Percentiles rank a stretch among this genome's conserved stretches.
phyloP scores from a whole-genome alignment of 2,329 filamentous ascomycete species.

The Fusarium mexicanum region DNA sequence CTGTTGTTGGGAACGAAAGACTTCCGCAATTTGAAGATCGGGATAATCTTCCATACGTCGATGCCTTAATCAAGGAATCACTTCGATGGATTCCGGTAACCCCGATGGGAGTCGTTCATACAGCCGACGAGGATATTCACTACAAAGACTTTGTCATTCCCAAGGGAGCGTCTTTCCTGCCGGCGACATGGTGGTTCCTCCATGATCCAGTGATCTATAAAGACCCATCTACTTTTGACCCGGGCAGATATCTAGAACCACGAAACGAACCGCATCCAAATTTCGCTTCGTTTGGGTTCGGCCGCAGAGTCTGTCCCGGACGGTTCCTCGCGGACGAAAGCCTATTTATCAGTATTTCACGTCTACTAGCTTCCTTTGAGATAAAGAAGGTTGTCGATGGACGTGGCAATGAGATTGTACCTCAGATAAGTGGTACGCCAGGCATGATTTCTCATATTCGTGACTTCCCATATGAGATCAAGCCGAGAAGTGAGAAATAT shows the following conservation, averaged over 20 bases:
- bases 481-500: not conserved
- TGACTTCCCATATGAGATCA: not conserved
- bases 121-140: slow-evolving; percentile 42
- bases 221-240: slow-evolving; percentile 44
- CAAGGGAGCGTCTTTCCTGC: slow-evolving; percentile 29
- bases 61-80: slow-evolving; percentile 43
- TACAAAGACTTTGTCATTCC: slow-evolving; percentile 36
- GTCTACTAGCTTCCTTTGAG: not conserved
- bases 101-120: slow-evolving; percentile 49
- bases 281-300: not conserved
- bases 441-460: not conserved
- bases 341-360: not conserved
- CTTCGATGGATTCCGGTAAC: slow-evolving; percentile 40
- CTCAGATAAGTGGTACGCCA: not conserved
- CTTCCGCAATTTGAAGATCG: slow-evolving; percentile 41
- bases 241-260: slow-evolving; percentile 14
- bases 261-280: slow-evolving; percentile 6
- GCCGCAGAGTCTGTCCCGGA: not conserved
- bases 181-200: slow-evolving; percentile 36
- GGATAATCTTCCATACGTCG: slow-evolving; percentile 41
- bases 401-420: not conserved
- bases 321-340: not conserved
- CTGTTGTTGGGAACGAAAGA: slow-evolving; percentile 34
- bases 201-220: slow-evolving; percentile 75
- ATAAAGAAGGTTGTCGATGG: not conserved